Evolutionary conservation across 2,329 filamentous ascomycete species (phyloP).

Genomic region (Ascochyta clinopodiicola): DNA sequence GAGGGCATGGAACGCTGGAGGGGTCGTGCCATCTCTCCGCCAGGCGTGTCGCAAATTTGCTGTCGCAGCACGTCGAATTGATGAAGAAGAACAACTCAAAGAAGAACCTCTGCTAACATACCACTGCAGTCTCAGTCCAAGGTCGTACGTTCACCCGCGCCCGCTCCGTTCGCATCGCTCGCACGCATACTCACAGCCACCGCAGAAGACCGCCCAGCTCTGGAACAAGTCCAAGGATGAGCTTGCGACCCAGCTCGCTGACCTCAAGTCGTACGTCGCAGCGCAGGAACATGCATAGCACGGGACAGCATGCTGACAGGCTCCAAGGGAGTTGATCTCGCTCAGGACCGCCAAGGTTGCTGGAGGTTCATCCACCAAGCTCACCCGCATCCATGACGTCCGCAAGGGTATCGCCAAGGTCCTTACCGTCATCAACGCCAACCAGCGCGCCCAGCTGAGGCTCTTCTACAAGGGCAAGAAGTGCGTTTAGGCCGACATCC

Average conservation of each 20-base stretch:
- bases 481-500: slow-evolving; percentile 43
- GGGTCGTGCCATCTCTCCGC: slow-evolving; percentile 24
- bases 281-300: slow-evolving; percentile 9
- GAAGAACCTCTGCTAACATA: slow-evolving; percentile 15
- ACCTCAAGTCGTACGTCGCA: slow-evolving; percentile 47
- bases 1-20: slow-evolving; percentile 13
- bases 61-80: slow-evolving; percentile 8
- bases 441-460: slow-evolving; percentile 91
- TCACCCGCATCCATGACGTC: slow-evolving; percentile 83
- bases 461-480: slow-evolving; percentile 99
- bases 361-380: slow-evolving; percentile 89
- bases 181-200: slow-evolving; percentile 43
- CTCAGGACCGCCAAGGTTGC: slow-evolving; percentile 98
- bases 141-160: slow-evolving; percentile 60
- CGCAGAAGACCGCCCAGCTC: slow-evolving; percentile 84
- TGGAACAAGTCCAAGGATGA: slow-evolving; percentile 99
- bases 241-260: slow-evolving; percentile 72
- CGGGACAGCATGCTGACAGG: slow-evolving; percentile 39
- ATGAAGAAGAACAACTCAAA: background rate
- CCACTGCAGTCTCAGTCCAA: slow-evolving; percentile 49
- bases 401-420: slow-evolving; percentile 99
- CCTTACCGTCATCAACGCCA: slow-evolving; percentile 99
- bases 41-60: slow-evolving; percentile 32
- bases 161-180: slow-evolving; percentile 34
- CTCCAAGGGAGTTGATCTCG: slow-evolving; percentile 78